Base-by-base conservation (phyloP, 306 rosid genomes). In the Corylus avellana region DNA sequence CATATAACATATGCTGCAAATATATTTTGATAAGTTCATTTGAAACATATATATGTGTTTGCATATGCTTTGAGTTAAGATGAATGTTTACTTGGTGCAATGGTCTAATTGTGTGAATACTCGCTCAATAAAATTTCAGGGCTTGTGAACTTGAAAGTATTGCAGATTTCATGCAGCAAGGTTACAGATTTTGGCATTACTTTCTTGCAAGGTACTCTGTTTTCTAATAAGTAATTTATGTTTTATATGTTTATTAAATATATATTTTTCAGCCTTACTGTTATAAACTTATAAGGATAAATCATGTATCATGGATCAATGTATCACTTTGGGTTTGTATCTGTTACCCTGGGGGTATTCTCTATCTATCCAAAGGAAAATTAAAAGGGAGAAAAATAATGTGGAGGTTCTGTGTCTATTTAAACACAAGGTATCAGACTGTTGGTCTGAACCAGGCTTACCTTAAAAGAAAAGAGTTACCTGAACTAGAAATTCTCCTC, bases 111-210 rank as follows among this genome's bases (percentile, higher is more conserved):
- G 61, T 75, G 37, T 46, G 53, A 67, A 53, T 75, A 55, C 79
- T 77, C 37, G 16, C 68, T 79, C 79, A 58, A 70, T 77, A 84
- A 58, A 54, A 51, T 85, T 84, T 73, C 98, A 95, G 98, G 91
- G 72, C 98, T 95, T 79, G 83, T 87, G 76, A 88, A 83, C 82
- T 85, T 95, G 88, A 93, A 75, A 78, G 86, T 80, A 75, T 79
- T 95, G 59, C 93, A 95, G 87, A 84, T 95, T 83, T 89, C 97
- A 17, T 87, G 92, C 92, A 86, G 96, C 84, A 91, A 84, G 86
- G 96, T 95, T 74, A 89, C 96, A 9, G 90, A 95, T 87, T 16
- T 56, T 73, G 98, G 98, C 84, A 82, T 95, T 86, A 76, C 87
- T 72, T 90, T 83, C 86, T 83, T 95, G 63, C 84, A 80, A 92